Base-by-base conservation (phyloP, 2,329 filamentous ascomycete genomes). In the Ophiostoma himal-ulmi region DNA sequence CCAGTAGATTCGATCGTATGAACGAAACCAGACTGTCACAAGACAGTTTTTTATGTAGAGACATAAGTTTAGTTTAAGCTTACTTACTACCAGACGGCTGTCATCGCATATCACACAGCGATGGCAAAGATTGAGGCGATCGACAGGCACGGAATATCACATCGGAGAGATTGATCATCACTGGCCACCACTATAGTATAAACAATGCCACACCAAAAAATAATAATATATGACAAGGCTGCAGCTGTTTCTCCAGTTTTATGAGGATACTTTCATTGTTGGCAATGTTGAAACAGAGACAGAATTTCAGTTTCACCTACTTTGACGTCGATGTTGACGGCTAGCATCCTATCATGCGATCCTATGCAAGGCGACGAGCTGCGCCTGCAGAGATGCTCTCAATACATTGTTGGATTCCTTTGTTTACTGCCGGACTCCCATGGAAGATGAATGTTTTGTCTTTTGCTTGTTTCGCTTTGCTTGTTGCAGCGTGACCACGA, bases 221-320 rank as follows among this genome's bases (percentile, higher is more conserved):
- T n/a, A 6, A 30, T 57, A n/a, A 57, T 57, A 57, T 57, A 57
- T 57, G 52, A 57, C 52, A 57, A 57, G 52, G 52, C 52, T 57
- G n/a, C 22, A 26, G 10, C 7, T 57, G 3, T 57, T 26, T 48
- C 22, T 11, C 17, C n/a, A 14, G n/a, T 7, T 57, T 14, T 30
- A 26, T 26, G 10, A 5, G 4, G 5, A 57, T 26, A 13, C 8
- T 26, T 57, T 14, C 52, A 26, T 57, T 13, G 22, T 14, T 57
- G 10, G 22, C 17, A 57, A 13, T 5, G 52, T 26, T 57, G 52
- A 57, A 26, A 26, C 52, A 11, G 10, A 54, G 13, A 13, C 52
- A 3, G 17, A 57, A 13, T 26, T 26, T 14, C 20, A 57, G 52
- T 57, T 57, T 57, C n/a, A 14, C 48, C 52, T 57, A 26, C 22